These are phyloP conservation scores for Jamesozyma gamospora DNA, from an alignment of 805 yeast species.

Conservation along the genomic window DNA sequence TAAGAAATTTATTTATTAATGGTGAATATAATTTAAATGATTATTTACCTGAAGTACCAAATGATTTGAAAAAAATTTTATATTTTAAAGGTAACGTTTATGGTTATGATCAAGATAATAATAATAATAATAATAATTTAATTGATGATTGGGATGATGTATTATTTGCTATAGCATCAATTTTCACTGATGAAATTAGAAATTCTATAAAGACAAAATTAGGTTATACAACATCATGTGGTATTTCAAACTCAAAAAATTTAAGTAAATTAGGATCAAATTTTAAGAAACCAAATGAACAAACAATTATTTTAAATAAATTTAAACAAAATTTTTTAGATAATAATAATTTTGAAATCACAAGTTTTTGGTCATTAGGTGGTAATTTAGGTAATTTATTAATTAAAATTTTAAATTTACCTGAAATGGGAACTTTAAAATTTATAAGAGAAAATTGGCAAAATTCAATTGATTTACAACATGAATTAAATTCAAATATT, in stretches of 20 bases:
- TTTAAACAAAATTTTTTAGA: slow-evolving; percentile 45
- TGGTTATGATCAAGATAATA: neutral
- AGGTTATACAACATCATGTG: slow-evolving; percentile 85
- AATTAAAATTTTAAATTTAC: slow-evolving; percentile 39
- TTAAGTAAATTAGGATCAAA: slow-evolving; percentile 85
- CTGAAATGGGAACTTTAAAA: slow-evolving; percentile 38
- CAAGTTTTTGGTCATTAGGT: slow-evolving; percentile 84
- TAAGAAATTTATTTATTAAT: slow-evolving; percentile 15
- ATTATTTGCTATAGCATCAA: slow-evolving; percentile 55
- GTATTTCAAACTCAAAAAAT: slow-evolving; percentile 65
- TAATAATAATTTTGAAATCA: slow-evolving; percentile 42
- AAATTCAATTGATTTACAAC: slow-evolving; percentile 27
- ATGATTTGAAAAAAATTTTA: slow-evolving; percentile 9
- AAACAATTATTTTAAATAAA: slow-evolving; percentile 55
- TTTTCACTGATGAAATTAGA: slow-evolving; percentile 46
- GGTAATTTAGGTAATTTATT: slow-evolving; percentile 73
- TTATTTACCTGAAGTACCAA: slow-evolving; percentile 19
- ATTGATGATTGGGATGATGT: slow-evolving; percentile 75
- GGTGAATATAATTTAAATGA: slow-evolving; percentile 20
- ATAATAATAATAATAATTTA: slow-evolving; percentile 8
- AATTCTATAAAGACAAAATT: slow-evolving; percentile 40
- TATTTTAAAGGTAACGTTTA: slow-evolving; percentile 15
- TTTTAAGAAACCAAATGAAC: slow-evolving; percentile 73
- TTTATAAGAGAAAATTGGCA: slow-evolving; percentile 43
- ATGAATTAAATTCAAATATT: slow-evolving; percentile 10